Evolutionary conservation across 805 yeast species (phyloP).

Genomic region (Metschnikowia rubicola): DNA sequence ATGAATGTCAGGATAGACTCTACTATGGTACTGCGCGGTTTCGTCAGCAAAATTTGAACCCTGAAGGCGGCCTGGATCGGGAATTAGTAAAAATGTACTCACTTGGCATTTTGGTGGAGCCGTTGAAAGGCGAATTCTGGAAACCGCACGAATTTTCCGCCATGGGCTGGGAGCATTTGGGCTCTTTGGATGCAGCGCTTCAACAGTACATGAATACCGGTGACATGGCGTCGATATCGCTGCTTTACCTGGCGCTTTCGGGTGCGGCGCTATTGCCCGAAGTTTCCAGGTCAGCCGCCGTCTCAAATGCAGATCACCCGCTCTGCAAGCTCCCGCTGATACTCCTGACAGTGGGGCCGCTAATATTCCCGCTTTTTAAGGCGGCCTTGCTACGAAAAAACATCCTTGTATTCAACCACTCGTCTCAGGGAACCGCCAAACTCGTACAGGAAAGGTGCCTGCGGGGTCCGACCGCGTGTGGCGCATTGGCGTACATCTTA

Average conservation of each 20-base stretch:
- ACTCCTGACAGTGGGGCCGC: slow-evolving; percentile 57
- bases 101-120: slow-evolving; percentile 57
- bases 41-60: slow-evolving; percentile 21
- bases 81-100: slow-evolving; percentile 56
- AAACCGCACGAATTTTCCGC: slow-evolving; percentile 40
- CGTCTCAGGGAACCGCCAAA: slow-evolving; percentile 9
- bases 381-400: slow-evolving; percentile 55
- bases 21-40: slow-evolving; percentile 38
- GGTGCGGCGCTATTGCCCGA: slow-evolving; percentile 1
- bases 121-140: slow-evolving; percentile 29
- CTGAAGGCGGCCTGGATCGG: slow-evolving; percentile 18
- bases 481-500: slow-evolving; percentile 55
- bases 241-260: slow-evolving; percentile 16
- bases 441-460: slow-evolving; percentile 7
- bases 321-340: slow-evolving; percentile 42
- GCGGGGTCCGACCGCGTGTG: slow-evolving; percentile 16
- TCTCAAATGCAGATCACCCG: slow-evolving; percentile 33
- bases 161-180: slow-evolving; percentile 43
- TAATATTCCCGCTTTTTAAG: slow-evolving; percentile 63
- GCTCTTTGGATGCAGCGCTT: slow-evolving; percentile 29
- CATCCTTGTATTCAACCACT: slow-evolving; percentile 35
- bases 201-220: slow-evolving; percentile 20
- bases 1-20: slow-evolving; percentile 18
- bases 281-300: slow-evolving; percentile 16
- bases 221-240: slow-evolving; percentile 19